Base-by-base conservation (phyloP, 2,329 filamentous ascomycete species). In the Nemania serpens region DNA sequence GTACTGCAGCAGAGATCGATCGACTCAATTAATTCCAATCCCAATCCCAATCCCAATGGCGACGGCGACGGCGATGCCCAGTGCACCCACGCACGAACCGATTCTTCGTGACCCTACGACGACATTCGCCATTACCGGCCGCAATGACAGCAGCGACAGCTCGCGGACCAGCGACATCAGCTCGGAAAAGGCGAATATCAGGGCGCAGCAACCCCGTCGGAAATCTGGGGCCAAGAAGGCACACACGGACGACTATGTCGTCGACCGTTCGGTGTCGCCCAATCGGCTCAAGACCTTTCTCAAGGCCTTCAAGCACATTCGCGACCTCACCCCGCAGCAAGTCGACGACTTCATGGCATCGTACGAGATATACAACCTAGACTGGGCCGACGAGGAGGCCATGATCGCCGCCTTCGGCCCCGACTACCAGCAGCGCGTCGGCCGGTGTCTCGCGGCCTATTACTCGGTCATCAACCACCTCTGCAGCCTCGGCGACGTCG, bases 311-410 rank as follows among this genome's bases (percentile, higher is more conserved):
- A 79, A 78, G 63, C 80, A 81, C 67, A 75, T 84, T 43, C 74
- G 75, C 61, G 75, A 80, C 65, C 73, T 84, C 53, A 80, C 75
- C 0, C 77, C 79, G 7, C 77, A 82, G 68, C 73, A 84, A 62
- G 80, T 84, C 2, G 79, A 83, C 56, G 81, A 82, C 63, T 84
- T 81, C 70, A 84, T 84, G 81, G 79, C 79, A 2, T 84, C 81
- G 5, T 84, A 84, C 62, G 76, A 82, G 68, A 84, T 84, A 66
- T 84, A 84, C 74, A 82, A 82, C 66, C 76, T 83, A 1, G 82
- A 84, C 71, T 84, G 82, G 82, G 79, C 76, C 15, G 73, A 84
- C 62, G 78, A 82, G 69, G 67, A 74, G 25, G 73, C 78, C 59
- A 84, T 84, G 80, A 66, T 79, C 15, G 74, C 75, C 18, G 75